These are phyloP conservation scores for Coemansia sp. DNA, from an alignment of 192 early-diverging fungal species.

Conservation along the genomic window DNA sequence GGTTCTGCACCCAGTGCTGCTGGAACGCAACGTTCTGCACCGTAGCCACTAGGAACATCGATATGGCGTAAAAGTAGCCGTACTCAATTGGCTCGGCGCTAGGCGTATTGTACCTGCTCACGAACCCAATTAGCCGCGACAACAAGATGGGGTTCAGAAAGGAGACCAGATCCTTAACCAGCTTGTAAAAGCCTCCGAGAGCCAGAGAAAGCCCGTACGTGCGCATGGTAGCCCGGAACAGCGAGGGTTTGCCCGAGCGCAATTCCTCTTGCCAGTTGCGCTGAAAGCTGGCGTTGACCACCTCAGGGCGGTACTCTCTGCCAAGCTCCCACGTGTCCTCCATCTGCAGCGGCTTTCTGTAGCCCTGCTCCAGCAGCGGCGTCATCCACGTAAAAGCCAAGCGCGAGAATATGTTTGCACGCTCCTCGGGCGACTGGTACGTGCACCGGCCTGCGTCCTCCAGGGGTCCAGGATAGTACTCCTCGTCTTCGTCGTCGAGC, in stretches of 20 bases:
- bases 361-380: slow-evolving; percentile 77
- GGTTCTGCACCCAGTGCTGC: slow-evolving; percentile 89
- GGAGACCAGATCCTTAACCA: slow-evolving; percentile 71
- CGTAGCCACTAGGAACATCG: slow-evolving; percentile 82
- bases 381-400: slow-evolving; percentile 91
- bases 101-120: slow-evolving; percentile 59
- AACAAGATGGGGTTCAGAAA: slow-evolving; percentile 88
- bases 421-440: slow-evolving; percentile 66
- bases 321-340: slow-evolving; percentile 79
- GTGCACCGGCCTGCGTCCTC: not conserved
- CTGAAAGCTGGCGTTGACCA: slow-evolving; percentile 70
- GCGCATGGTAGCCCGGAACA: slow-evolving; percentile 62
- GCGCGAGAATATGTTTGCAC: slow-evolving; percentile 78
- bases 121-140: slow-evolving; percentile 68
- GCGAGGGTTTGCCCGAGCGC: slow-evolving; percentile 61
- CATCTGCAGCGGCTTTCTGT: slow-evolving; percentile 69
- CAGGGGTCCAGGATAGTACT: not conserved
- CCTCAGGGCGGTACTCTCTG: slow-evolving; percentile 60
- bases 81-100: slow-evolving; percentile 64
- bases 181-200: slow-evolving; percentile 80
- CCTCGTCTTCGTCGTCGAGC: slow-evolving; percentile 23
- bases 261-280: slow-evolving; percentile 74
- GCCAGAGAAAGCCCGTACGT: slow-evolving; percentile 71
- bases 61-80: slow-evolving; percentile 76
- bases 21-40: slow-evolving; percentile 83